Evolutionary conservation across 345 rosid genomes (phyloP).

Genomic region (Jatropha curcas): DNA sequence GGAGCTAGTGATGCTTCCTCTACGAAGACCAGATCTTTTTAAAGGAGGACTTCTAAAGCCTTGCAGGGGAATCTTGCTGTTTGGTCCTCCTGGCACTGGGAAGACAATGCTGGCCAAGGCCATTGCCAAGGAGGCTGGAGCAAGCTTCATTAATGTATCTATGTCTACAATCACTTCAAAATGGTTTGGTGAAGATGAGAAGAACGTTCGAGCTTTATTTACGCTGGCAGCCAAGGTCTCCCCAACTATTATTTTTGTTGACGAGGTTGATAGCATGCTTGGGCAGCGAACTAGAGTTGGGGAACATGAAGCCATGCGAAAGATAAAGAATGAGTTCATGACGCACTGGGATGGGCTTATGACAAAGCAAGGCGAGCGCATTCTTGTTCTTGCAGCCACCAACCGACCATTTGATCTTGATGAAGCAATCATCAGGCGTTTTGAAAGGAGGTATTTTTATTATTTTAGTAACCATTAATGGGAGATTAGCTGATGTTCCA

Average conservation of each 20-base stretch:
- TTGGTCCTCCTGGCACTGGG: slow-evolving; percentile 98
- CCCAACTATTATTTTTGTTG: slow-evolving; percentile 88
- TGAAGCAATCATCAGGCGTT: slow-evolving; percentile 91
- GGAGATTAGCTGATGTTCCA: background rate
- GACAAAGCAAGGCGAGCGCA: slow-evolving; percentile 74
- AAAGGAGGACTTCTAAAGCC: slow-evolving; percentile 87
- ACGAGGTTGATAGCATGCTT: slow-evolving; percentile 98
- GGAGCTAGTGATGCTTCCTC: slow-evolving; percentile 97
- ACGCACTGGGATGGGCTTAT: slow-evolving; percentile 90
- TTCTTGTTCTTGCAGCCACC: slow-evolving; percentile 95
- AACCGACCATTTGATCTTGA: slow-evolving; percentile 96
- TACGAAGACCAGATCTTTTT: slow-evolving; percentile 86
- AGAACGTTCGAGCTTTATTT: slow-evolving; percentile 91
- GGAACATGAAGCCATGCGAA: slow-evolving; percentile 92
- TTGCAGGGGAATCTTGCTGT: slow-evolving; percentile 91
- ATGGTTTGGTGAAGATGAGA: slow-evolving; percentile 99
- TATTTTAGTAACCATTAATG: background rate
- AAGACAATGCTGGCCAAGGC: slow-evolving; percentile 99
- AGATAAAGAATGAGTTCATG: slow-evolving; percentile 86
- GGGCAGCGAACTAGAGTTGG: slow-evolving; percentile 91
- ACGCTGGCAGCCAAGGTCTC: slow-evolving; percentile 87
- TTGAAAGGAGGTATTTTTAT: slow-evolving; percentile 69
- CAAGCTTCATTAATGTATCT: slow-evolving; percentile 92
- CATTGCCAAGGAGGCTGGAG: slow-evolving; percentile 90
- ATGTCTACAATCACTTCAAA: slow-evolving; percentile 98